Evolutionary conservation across 169 alveolate genomes (phyloP), one percentile per base, ranked within the genome.

Genomic region (Amoebophrya sp.): DNA sequence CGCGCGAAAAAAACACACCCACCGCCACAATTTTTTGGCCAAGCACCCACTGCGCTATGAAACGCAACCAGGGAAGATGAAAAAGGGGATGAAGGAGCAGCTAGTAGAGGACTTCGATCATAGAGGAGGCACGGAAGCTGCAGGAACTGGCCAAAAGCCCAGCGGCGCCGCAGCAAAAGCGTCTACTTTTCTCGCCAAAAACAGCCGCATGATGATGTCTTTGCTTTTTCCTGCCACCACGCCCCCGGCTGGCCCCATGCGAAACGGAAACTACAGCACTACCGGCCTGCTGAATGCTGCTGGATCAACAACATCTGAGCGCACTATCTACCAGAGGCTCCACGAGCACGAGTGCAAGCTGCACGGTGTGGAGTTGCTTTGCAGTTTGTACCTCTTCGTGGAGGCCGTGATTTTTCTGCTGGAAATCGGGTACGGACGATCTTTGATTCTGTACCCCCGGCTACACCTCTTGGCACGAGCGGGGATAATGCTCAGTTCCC

Each of bases 391-490:
- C 83, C 83, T 66, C 38, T n/a, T 66, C 29, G 10, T 66, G 32
- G 83, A 66, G 35, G 83, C 83, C 83, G 29, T 18, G 32, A 25
- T 66, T 25, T 66, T 66, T n/a, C 83, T 66, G 32, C 29, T 66
- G 39, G 83, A 66, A 25, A 25, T 66, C 32, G 83, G 23, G 23
- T 41, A 41, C 54, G 54, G 54, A 2, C 83, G 83, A 25, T 66
- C 83, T 1, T 66, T n/a, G n/a, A n/a, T n/a, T n/a, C 83, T n/a
- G 83, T 66, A 66, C 35, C 83, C 38, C 83, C 83, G 83, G 39
- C 29, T 66, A 3, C 83, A 66, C 35, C 83, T 66, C 35, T 25
- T 66, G 32, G 83, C 83, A 25, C 29, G 83, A 7, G 83, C 83
- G 10, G 83, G 83, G 32, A 66, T 66, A 7, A 66, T 66, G 83